A percentile compares a stretch with the other conserved stretches of the same genome.
phyloP scores from a whole-genome alignment of 2,329 filamentous ascomycete species.

The Penicillium sp. region DNA sequence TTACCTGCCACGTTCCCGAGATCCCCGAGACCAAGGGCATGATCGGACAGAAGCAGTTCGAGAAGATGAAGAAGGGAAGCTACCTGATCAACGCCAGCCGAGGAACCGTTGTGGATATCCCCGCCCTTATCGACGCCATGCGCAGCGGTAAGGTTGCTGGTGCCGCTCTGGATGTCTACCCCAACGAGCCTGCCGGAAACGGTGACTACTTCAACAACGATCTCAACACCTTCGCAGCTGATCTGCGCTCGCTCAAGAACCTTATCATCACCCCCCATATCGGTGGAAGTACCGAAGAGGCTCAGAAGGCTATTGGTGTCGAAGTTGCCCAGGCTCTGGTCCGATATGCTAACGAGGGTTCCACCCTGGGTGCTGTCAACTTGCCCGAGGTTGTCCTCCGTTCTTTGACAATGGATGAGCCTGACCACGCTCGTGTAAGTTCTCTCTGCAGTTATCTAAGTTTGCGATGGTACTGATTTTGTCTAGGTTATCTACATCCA shows the following conservation, averaged over 20 bases:
- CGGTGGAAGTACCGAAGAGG: conserved; percentile 95
- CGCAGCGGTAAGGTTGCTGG: conserved; percentile 83
- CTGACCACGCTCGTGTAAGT: conserved; percentile 76
- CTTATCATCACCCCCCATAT: conserved; percentile 96
- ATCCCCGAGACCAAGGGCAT: conserved; percentile 88
- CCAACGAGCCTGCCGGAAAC: conserved; percentile 88
- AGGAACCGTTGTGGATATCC: conserved; percentile 90
- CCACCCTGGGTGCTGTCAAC: conserved; percentile 89
- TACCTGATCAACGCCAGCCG: conserved; percentile 97
- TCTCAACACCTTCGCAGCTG: conserved; percentile 80
- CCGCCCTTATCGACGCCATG: conserved; percentile 84
- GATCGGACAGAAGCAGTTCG: conserved; percentile 76
- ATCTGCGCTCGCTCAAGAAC: conserved; percentile 82
- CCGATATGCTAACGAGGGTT: conserved; percentile 92
- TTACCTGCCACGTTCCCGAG: conserved; percentile 93
- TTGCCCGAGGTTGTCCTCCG: conserved; percentile 91
- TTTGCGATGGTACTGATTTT: not conserved
- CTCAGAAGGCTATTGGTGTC: conserved; percentile 90
- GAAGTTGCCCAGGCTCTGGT: conserved; percentile 88
- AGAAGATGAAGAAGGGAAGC: conserved; percentile 85
- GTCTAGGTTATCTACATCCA: conserved; percentile 85
- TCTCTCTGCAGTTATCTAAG: not conserved
- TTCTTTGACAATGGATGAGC: conserved; percentile 84
- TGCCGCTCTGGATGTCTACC: conserved; percentile 94
- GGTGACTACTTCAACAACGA: conserved; percentile 88